Base-by-base conservation (phyloP, 1,139 yeast genomes). In the Nakaseomyces delphensis region DNA sequence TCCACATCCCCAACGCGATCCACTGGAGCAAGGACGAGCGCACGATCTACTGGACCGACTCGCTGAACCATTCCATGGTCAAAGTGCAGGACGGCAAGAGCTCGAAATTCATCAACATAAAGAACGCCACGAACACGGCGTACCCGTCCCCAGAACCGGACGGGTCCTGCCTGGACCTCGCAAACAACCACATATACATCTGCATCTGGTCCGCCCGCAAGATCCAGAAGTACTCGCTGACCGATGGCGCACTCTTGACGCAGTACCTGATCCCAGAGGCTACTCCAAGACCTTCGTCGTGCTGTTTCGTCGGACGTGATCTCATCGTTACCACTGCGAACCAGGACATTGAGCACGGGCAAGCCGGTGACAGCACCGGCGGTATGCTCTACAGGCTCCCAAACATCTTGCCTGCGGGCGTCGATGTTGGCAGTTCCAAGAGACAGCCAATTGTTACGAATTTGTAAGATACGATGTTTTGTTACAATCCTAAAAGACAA, bases 1-100 rank as follows among this genome's bases (percentile, higher is more conserved):
- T 72, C 30, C 60, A 60, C 31, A 80, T 83, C 45, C 74, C 91
- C 16, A 87, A 87, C 57, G 95, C 96, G n/a, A 69, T 87, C 51
- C 83, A 82, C 25, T 89, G 86, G 36, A 50, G 49, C 42, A 36
- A 32, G 3, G 75, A 71, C 43, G 68, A 70, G 9, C 70, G 67
- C 32, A 63, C 64, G 38, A 68, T 84, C 56, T 82, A 71, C 55
- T 79, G 86, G 74, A 83, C 91, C 3, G 94, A 85, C 53, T 79
- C 93, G 2, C 62, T 73, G 38, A 73, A 74, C 7, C 70, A 66
- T 49, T 73, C 70, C 2, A 71, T 86, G 39, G 83, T 77, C 73
- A 66, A 70, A 50, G 81, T 69, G 54, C 30, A 32, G 25, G 23
- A 29, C 30, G 42, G 33, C 21, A 21, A 82, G 81, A 57, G 80